These are phyloP conservation scores for Colletotrichum kahawae DNA, from an alignment of 2,329 filamentous ascomycete species.

Conservation along the genomic window DNA sequence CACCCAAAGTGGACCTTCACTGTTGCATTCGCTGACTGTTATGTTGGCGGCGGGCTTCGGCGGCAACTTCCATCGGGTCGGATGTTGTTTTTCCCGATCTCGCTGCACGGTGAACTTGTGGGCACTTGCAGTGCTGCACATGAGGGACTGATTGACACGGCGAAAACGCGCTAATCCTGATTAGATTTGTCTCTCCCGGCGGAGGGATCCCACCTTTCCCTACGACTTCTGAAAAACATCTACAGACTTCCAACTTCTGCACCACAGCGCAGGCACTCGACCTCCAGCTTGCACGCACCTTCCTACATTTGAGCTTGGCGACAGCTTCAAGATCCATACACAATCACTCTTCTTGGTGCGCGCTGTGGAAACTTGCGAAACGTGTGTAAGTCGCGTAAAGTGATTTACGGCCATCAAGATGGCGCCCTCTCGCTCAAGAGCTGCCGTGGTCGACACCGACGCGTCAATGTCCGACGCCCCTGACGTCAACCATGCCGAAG, in stretches of 20 bases:
- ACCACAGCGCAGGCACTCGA: not conserved
- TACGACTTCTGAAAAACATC: slow-evolving; percentile 21
- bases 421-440: slow-evolving; percentile 59
- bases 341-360: not conserved
- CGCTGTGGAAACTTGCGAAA: slow-evolving; percentile 25
- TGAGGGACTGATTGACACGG: slow-evolving; percentile 11
- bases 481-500: slow-evolving; percentile 48
- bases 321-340: slow-evolving; percentile 13
- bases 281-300: not conserved
- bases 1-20: not conserved
- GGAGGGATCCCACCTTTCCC: slow-evolving; percentile 22
- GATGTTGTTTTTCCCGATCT: too few relatives aligned
- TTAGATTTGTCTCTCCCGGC: slow-evolving; percentile 16
- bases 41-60: not conserved
- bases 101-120: not conserved
- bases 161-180: slow-evolving; percentile 18
- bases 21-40: not conserved
- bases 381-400: slow-evolving; percentile 65
- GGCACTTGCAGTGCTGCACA: not conserved
- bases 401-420: slow-evolving; percentile 48
- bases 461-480: slow-evolving; percentile 68
- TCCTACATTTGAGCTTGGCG: not conserved
- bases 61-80: not conserved
- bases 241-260: slow-evolving; percentile 3
- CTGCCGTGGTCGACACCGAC: slow-evolving; percentile 61